Evolutionary conservation across 1,139 yeast genomes (phyloP).

Genomic region (Lodderomyces metapsilosis): DNA sequence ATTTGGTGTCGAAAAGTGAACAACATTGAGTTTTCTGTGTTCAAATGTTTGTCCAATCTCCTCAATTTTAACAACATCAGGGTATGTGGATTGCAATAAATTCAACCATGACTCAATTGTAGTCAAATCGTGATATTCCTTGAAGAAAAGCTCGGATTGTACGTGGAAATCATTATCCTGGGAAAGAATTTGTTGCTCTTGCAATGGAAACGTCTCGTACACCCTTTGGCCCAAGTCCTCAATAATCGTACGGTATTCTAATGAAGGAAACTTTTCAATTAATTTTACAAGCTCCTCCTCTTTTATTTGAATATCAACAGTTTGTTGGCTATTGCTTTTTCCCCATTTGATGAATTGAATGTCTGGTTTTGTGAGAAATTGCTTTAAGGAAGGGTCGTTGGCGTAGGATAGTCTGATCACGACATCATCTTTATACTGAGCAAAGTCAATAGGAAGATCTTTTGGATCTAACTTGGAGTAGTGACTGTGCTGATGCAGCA

Average conservation of each 20-base stretch:
- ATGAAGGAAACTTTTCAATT: slow-evolving; percentile 19
- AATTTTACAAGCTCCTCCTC: slow-evolving; percentile 23
- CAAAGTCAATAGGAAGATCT: slow-evolving; percentile 46
- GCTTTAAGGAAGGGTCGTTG: slow-evolving; percentile 19
- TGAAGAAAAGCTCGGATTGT: slow-evolving; percentile 55
- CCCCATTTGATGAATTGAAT: slow-evolving; percentile 31
- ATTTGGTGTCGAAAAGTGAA: slow-evolving; percentile 55
- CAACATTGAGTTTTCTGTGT: slow-evolving; percentile 64
- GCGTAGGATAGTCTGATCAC: slow-evolving; percentile 46
- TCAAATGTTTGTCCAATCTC: slow-evolving; percentile 74
- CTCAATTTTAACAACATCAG: slow-evolving; percentile 58
- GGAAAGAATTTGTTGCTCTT: slow-evolving; percentile 13
- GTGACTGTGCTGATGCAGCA: slow-evolving; percentile 13
- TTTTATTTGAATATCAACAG: slow-evolving; percentile 37
- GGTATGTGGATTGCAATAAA: slow-evolving; percentile 51
- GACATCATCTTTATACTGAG: slow-evolving; percentile 48
- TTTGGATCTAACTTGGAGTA: slow-evolving; percentile 16
- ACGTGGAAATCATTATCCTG: slow-evolving; percentile 21
- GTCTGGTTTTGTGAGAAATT: slow-evolving; percentile 14
- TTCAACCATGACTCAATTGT: slow-evolving; percentile 75
- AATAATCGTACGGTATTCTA: slow-evolving; percentile 40
- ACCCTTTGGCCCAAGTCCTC: slow-evolving; percentile 57
- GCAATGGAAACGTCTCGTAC: slow-evolving; percentile 51
- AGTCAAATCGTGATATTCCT: slow-evolving; percentile 65
- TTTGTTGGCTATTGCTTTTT: slow-evolving; percentile 20